A percentile compares a stretch with the other conserved stretches of the same genome.
These are phyloP conservation scores for Tubosaeta sp. DNA, from an alignment of 768 basidiomycete species.

Conservation along the genomic window DNA sequence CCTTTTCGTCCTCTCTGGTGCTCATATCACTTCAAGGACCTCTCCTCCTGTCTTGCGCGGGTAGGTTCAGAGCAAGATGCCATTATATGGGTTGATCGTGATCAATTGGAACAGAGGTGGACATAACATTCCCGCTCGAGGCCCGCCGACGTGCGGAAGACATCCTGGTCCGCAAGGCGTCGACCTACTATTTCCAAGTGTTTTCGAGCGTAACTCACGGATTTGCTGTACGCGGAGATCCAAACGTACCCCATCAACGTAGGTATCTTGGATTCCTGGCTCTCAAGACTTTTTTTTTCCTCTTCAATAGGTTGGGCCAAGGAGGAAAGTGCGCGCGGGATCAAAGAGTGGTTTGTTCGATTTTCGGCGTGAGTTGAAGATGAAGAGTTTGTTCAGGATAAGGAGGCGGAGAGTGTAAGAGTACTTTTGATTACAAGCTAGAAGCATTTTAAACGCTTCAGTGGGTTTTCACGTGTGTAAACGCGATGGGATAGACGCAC, in stretches of 20 bases:
- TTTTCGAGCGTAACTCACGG: slow-evolving; percentile 41
- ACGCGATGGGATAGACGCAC: too few relatives aligned
- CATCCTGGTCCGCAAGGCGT: slow-evolving; percentile 45
- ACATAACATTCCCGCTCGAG: slow-evolving; percentile 45
- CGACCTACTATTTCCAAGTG: slow-evolving; percentile 50
- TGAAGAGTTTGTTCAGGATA: too few relatives aligned
- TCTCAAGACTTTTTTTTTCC: too few relatives aligned
- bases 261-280: background rate
- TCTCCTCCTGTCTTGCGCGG: slow-evolving; percentile 20
- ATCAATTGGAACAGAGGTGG: slow-evolving; percentile 36
- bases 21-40: slow-evolving; percentile 14
- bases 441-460: too few relatives aligned
- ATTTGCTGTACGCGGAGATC: slow-evolving; percentile 18
- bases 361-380: background rate
- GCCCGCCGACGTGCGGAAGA: slow-evolving; percentile 53
- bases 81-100: background rate
- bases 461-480: too few relatives aligned
- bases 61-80: background rate
- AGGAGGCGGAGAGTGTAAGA: too few relatives aligned
- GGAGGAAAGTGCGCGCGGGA: slow-evolving; percentile 43
- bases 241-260: slow-evolving; percentile 17
- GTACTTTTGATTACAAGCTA: too few relatives aligned
- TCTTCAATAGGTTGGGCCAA: slow-evolving; percentile 48
- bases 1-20: background rate
- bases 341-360: slow-evolving; percentile 3